phyloP scores from a whole-genome alignment of 2,329 filamentous ascomycete species.

The Aureobasidium mangrovei region DNA sequence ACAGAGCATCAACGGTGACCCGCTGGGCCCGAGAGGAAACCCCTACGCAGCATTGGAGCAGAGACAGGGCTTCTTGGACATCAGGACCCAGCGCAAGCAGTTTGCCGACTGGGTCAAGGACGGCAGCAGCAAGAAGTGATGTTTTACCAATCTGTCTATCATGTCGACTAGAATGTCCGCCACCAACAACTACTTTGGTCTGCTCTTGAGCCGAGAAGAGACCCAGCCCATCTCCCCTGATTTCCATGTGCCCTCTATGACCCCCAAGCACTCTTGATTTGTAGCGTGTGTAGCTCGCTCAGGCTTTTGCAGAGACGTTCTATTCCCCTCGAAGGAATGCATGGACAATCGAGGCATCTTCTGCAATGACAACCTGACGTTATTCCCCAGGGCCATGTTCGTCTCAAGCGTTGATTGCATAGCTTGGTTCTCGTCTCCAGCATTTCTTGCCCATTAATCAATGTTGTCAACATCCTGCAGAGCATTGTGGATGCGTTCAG shows the following conservation, averaged over 20 bases:
- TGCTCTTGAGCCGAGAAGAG: too few species aligned
- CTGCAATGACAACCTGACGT: too few species aligned
- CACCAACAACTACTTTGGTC: not conserved
- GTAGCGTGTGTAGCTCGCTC: too few species aligned
- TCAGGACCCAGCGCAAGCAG: constrained; percentile 64
- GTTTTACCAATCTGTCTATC: not conserved
- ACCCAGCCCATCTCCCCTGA: too few species aligned
- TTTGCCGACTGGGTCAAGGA: constrained; percentile 65
- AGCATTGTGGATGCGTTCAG: not conserved
- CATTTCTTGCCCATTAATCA: not conserved
- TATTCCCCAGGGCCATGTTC: too few species aligned
- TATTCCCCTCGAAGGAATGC: too few species aligned
- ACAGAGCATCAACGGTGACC: constrained; percentile 33
- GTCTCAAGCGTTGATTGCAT: too few species aligned
- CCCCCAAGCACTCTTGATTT: too few species aligned
- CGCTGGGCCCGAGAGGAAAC: constrained; percentile 65
- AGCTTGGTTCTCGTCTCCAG: too few species aligned
- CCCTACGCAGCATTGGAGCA: constrained; percentile 74
- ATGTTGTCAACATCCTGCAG: not conserved
- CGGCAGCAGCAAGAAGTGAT: constrained; percentile 18
- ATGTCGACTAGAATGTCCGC: not conserved
- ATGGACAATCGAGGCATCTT: too few species aligned
- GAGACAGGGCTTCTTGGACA: constrained; percentile 76
- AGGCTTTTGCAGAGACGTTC: too few species aligned
- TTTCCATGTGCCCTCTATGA: too few species aligned